Percentiles rank a stretch among this genome's conserved stretches.
Conservation (phyloP, 1,284 basidiomycete species). For the Fomes fomentarius region DNA sequence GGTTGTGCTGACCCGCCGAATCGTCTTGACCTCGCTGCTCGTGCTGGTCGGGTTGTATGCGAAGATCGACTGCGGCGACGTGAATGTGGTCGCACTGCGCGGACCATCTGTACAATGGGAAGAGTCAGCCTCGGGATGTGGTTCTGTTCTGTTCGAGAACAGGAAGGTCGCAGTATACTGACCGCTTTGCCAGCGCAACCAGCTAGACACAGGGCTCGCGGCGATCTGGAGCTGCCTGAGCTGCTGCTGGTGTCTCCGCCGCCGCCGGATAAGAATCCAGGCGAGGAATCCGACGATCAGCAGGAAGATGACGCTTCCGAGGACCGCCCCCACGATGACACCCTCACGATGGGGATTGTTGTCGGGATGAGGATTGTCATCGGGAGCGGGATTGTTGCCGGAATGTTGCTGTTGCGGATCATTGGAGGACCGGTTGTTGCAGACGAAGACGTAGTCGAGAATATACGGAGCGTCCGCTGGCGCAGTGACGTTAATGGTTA, state of each 20-base stretch:
- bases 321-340: constrained; percentile 19
- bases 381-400: too few relatives aligned
- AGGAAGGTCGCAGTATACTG: background rate
- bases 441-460: constrained; percentile 39
- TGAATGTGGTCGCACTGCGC: constrained; percentile 35
- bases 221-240: constrained; percentile 12
- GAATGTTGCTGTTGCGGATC: too few relatives aligned
- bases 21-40: constrained; percentile 14
- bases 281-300: constrained; percentile 15
- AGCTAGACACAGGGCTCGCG: constrained; percentile 26
- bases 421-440: constrained; percentile 26
- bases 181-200: constrained; percentile 26
- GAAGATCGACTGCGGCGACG: constrained; percentile 45
- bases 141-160: too few relatives aligned
- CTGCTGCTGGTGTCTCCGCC: background rate
- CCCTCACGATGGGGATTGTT: too few relatives aligned
- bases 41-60: constrained; percentile 36
- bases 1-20: background rate
- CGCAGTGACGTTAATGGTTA: constrained; percentile 41
- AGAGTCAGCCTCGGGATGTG: too few relatives aligned
- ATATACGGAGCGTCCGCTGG: constrained; percentile 39
- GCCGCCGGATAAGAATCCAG: constrained; percentile 17
- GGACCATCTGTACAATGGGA: background rate
- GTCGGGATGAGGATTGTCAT: too few relatives aligned
- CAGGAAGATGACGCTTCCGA: constrained; percentile 18